Base-by-base conservation (phyloP, 208 protist genomes). In the Baffinella frigidus region DNA sequence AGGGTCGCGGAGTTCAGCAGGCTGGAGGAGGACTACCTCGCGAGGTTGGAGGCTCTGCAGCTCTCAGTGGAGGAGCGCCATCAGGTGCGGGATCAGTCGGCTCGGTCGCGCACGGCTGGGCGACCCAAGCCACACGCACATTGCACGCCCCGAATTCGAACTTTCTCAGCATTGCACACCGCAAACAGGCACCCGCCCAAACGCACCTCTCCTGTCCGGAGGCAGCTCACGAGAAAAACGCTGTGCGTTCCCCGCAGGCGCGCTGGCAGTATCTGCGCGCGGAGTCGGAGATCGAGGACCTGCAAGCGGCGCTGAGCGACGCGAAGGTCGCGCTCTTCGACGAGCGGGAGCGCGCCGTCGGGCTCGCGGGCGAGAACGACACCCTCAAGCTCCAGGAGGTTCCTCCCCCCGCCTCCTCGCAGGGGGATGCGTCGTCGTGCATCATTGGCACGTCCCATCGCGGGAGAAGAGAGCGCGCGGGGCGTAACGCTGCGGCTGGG, bases 21-120 rank as follows among this genome's bases (percentile, higher is more conserved):
- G 4, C 68, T 74, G 17, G 68, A 74, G 30, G 68, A 74, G 68
- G 68, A 74, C 68, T 74, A 74, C 68, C 14, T 74, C 33, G 68
- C 68, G 33, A 24, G 68, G 11, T n/a, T 74, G 11, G 33, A 74
- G 33, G 33, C 68, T 4, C 68, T 74, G 3, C 24, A 74, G 33
- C 33, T 24, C 30, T 74, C 68, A 17, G 33, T 74, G 14, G 68
- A 74, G 33, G 68, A 62, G 24, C n/a, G n/a, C n/a, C n/a, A n/a
- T n/a, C n/a, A n/a, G n/a, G n/a, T n/a, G 56, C 30, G 2, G 0
- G 56, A 64, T 64, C 30, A 33, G 0, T 33, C 56, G 17, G 5
- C 56, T 27, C 17, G 7, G 48, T 56, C 48, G 48, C 48, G 17
- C 9, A 64, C 30, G 20, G 56, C 17, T 64, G 17, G 3, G 56